These are phyloP conservation scores for Rhytidiadelphus loreus DNA, from an alignment of 225 moss, liverwort and hornwort genomes.

Conservation along the genomic window DNA sequence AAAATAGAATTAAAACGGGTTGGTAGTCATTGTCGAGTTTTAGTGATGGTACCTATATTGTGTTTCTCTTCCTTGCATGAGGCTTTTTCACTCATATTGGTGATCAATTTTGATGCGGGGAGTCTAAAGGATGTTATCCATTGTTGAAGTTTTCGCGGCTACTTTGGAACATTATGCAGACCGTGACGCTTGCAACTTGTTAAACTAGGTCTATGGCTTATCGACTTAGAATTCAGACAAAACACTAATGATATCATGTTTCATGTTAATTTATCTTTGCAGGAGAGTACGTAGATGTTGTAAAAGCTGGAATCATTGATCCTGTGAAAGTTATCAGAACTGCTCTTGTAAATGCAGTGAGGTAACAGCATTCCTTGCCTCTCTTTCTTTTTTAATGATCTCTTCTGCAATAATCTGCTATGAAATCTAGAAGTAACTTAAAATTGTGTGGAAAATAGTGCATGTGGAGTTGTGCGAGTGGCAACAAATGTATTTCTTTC, in stretches of 20 bases:
- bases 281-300: slow-evolving; percentile 43
- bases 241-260: neutral
- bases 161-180: neutral
- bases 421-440: neutral
- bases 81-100: neutral
- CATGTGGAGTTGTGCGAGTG: neutral
- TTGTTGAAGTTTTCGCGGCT: neutral
- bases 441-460: neutral
- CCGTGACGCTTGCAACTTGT: neutral
- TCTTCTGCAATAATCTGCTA: neutral
- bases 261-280: neutral
- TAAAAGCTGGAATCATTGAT: slow-evolving; percentile 47
- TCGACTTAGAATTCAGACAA: neutral
- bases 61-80: too few relatives aligned
- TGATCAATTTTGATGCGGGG: neutral
- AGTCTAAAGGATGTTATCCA: neutral
- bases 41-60: too few relatives aligned
- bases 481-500: neutral
- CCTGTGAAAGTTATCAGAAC: slow-evolving; percentile 49
- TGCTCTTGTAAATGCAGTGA: slow-evolving; percentile 36
- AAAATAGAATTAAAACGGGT: neutral
- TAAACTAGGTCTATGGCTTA: neutral
- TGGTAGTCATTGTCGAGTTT: neutral
- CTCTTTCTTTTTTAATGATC: neutral
- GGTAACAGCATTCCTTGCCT: neutral